Percentiles rank a stretch among this genome's conserved stretches.
These are phyloP conservation scores for Viola odorata DNA, from an alignment of 345 rosid genomes.

Conservation along the genomic window DNA sequence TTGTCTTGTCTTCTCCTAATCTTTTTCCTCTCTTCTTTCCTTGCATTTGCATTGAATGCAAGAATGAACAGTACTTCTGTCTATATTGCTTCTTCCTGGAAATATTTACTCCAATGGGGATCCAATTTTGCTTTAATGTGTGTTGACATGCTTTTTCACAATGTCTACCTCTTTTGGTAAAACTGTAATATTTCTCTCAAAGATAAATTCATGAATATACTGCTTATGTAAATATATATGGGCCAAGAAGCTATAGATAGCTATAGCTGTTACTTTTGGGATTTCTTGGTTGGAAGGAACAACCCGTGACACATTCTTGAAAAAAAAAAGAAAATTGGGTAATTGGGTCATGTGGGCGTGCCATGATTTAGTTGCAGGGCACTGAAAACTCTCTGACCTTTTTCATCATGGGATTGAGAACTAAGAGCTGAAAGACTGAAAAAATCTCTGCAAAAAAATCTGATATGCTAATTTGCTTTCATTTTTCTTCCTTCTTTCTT, in stretches of 20 bases:
- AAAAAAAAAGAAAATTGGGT: not conserved
- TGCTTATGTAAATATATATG: no score
- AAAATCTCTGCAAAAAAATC: constrained; percentile 33
- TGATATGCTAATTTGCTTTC: constrained; percentile 8
- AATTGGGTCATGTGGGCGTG: not conserved
- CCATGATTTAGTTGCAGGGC: constrained; percentile 28
- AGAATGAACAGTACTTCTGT: not conserved
- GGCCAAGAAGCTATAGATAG: constrained; percentile 20
- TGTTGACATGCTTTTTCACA: not conserved
- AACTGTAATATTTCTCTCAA: constrained; percentile 25
- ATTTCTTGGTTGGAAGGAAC: not conserved
- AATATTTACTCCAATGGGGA: not conserved
- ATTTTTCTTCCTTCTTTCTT: constrained; percentile 10
- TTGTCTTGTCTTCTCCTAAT: not conserved
- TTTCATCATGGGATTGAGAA: constrained; percentile 17
- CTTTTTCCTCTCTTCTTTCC: not conserved
- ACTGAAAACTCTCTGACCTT: constrained; percentile 35
- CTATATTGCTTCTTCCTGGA: not conserved
- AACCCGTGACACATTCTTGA: not conserved
- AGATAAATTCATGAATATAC: constrained; percentile 23
- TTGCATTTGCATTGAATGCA: constrained; percentile 10
- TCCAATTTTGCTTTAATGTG: no score
- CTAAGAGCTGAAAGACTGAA: constrained; percentile 5
- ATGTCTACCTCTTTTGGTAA: constrained; percentile 4
- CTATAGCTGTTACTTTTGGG: constrained; percentile 13